Conservation (phyloP, 495 filamentous ascomycete species). For the Neurospora intermedia region DNA sequence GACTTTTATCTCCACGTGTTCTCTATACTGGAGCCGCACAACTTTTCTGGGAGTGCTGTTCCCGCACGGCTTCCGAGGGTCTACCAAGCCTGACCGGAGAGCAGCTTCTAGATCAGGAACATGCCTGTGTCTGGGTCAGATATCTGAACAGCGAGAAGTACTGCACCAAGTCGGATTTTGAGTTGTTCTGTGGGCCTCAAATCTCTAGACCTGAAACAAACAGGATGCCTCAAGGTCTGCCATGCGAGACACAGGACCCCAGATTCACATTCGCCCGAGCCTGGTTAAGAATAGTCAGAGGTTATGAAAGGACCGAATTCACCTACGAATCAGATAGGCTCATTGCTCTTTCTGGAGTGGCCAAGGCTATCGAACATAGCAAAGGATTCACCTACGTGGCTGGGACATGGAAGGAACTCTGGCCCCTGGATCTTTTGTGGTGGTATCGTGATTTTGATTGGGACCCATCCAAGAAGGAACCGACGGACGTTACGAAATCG, state of each 20-base stretch:
- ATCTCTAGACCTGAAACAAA: neutral
- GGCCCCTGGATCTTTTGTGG: neutral
- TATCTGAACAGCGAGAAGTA: fast-evolving
- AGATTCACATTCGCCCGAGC: neutral
- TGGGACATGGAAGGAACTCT: conserved; percentile 8
- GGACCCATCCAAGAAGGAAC: neutral
- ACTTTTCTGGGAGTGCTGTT: neutral
- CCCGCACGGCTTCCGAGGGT: neutral
- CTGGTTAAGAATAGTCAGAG: neutral
- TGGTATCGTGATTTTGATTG: neutral
- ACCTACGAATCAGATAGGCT: conserved; percentile 12
- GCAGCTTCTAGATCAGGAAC: fast-evolving
- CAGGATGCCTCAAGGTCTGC: neutral
- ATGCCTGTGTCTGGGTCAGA: neutral
- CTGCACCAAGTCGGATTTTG: neutral
- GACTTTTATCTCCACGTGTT: neutral
- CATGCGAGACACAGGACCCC: neutral
- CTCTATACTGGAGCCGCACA: fast-evolving
- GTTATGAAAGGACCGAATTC: neutral
- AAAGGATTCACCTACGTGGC: conserved; percentile 10
- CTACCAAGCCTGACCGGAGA: neutral
- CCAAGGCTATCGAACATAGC: conserved; percentile 2
- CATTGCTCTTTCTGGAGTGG: conserved; percentile 15
- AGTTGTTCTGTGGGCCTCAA: neutral
- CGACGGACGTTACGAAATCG: neutral